Conservation (phyloP, 2,329 filamentous ascomycete species). For the Fusarium stilboides region DNA sequence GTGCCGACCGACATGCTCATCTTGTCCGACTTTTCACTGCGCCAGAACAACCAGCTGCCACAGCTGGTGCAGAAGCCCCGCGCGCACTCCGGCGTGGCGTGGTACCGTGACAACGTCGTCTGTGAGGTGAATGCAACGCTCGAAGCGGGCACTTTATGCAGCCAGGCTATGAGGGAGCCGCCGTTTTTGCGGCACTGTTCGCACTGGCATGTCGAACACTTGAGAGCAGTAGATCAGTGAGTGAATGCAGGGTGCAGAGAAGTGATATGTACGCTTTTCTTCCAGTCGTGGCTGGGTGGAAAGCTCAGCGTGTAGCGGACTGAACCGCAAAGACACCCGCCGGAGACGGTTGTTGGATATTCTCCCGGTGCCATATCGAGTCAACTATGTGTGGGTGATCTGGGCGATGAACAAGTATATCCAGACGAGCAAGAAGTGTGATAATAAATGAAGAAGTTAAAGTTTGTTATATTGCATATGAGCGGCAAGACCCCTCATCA, state of each 20-base stretch:
- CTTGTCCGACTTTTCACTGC: conserved; percentile 48
- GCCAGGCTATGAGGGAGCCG: conserved; percentile 62
- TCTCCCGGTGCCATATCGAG: conserved; percentile 41
- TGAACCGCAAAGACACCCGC: conserved; percentile 67
- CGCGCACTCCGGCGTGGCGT: conserved; percentile 57
- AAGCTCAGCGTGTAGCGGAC: conserved; percentile 66
- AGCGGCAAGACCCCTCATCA: conserved; percentile 19
- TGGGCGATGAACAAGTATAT: background rate
- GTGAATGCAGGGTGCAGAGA: background rate
- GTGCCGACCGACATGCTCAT: conserved; percentile 60
- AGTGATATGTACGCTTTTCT: conserved; percentile 49
- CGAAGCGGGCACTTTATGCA: conserved; percentile 56
- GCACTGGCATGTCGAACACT: conserved; percentile 68
- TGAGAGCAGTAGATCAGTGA: conserved; percentile 3
- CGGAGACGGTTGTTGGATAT: conserved; percentile 59
- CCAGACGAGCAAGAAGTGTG: background rate
- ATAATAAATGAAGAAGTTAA: conserved; percentile 12
- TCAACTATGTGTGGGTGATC: background rate
- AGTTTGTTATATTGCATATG: conserved; percentile 11
- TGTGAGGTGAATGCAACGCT: conserved; percentile 55
- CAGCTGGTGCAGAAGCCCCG: conserved; percentile 66
- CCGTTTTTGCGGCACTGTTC: conserved; percentile 69
- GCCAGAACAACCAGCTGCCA: conserved; percentile 66
- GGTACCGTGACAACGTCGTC: conserved; percentile 57
- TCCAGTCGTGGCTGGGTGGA: conserved; percentile 62